These are phyloP conservation scores for Magnaporthiopsis incrustans DNA, from an alignment of 2,329 filamentous ascomycete species.

Conservation along the genomic window DNA sequence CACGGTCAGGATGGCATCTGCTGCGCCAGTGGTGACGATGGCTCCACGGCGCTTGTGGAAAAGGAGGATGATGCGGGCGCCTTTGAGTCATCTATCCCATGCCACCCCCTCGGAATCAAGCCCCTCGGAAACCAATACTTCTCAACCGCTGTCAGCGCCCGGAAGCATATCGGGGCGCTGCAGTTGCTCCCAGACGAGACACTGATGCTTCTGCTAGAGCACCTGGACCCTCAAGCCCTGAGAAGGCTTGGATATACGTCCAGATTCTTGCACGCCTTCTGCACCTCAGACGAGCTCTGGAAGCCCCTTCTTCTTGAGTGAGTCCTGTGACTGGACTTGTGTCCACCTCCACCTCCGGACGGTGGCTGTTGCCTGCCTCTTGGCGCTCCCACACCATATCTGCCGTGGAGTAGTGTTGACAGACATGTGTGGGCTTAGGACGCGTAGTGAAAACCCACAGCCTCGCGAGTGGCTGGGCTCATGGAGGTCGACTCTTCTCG, in stretches of 20 bases:
- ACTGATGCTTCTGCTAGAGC: slow-evolving; percentile 67
- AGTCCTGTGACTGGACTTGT: slow-evolving; percentile 31
- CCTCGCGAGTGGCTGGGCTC: slow-evolving; percentile 66
- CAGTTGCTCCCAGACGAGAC: slow-evolving; percentile 71
- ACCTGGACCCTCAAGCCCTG: slow-evolving; percentile 56
- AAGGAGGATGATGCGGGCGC: background rate
- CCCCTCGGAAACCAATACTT: slow-evolving; percentile 79
- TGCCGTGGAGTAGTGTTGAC: slow-evolving; percentile 10
- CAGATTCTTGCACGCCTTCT: slow-evolving; percentile 80
- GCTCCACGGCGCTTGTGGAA: background rate
- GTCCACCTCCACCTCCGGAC: too few species aligned
- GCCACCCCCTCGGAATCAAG: slow-evolving; percentile 77
- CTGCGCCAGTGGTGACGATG: slow-evolving; percentile 8
- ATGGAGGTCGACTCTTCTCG: slow-evolving; percentile 74
- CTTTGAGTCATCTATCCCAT: slow-evolving; percentile 49
- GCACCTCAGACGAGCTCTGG: slow-evolving; percentile 80
- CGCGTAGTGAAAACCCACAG: slow-evolving; percentile 21
- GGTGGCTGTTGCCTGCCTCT: background rate
- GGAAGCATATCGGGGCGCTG: slow-evolving; percentile 57
- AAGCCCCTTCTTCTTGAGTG: slow-evolving; percentile 78
- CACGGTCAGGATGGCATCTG: background rate
- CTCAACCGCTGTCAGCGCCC: slow-evolving; percentile 57
- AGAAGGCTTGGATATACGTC: slow-evolving; percentile 67
- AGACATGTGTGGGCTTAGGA: slow-evolving; percentile 16
- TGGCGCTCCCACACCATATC: background rate